Conservation (phyloP, 2,329 filamentous ascomycete species). For the Stemphylium vesicarium region DNA sequence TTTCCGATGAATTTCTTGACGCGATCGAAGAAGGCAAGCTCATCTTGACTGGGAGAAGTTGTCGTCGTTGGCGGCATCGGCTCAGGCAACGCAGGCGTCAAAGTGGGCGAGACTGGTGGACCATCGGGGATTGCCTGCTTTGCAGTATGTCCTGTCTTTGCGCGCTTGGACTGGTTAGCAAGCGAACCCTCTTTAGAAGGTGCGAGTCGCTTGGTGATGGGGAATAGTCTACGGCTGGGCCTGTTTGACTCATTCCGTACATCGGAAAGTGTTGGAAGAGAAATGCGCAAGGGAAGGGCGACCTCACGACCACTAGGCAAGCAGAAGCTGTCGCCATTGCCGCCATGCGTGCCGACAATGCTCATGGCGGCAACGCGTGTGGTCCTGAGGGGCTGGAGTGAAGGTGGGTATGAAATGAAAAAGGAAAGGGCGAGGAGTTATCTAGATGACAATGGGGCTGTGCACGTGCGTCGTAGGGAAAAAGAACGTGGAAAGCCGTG, state of each 20-base stretch:
- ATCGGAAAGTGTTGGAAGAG: neutral
- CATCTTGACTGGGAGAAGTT: slow-evolving; percentile 78
- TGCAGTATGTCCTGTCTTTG: slow-evolving; percentile 70
- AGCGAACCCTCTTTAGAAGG: neutral
- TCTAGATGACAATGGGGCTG: neutral
- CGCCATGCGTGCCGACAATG: neutral
- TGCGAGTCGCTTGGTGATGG: neutral
- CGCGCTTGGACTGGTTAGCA: slow-evolving; percentile 58
- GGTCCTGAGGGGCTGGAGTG: neutral
- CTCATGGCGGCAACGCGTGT: neutral
- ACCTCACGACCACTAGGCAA: neutral
- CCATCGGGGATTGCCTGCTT: slow-evolving; percentile 66
- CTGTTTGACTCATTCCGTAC: neutral
- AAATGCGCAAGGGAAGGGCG: neutral
- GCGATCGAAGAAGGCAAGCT: slow-evolving; percentile 92
- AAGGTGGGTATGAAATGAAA: neutral
- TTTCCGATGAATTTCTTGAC: slow-evolving; percentile 97
- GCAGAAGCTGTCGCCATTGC: neutral
- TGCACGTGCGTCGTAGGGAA: slow-evolving; percentile 9
- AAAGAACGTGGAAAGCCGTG: slow-evolving; percentile 4
- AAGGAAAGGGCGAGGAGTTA: neutral
- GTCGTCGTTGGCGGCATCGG: slow-evolving; percentile 79
- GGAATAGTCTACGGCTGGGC: neutral
- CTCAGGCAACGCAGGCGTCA: slow-evolving; percentile 87
- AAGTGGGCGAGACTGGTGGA: slow-evolving; percentile 77